Evolutionary conservation across 1,284 basidiomycete species (phyloP), one percentile per base, ranked within the genome.

Genomic region (Phellopilus nigrolimitatus): DNA sequence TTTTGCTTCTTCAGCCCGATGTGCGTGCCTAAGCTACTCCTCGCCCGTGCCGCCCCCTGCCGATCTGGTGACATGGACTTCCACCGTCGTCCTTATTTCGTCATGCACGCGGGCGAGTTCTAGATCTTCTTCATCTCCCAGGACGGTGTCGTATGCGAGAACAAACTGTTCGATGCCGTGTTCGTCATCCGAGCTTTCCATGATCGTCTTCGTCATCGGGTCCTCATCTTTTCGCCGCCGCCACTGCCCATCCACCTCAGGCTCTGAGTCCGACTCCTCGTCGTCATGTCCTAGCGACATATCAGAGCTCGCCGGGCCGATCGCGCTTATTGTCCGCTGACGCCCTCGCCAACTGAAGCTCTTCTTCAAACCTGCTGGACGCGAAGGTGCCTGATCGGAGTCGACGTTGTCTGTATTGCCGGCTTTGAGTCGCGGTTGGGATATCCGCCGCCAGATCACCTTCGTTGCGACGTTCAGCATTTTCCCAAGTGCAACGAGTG

Each of bases 171-270:
- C 45, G 12, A 42, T 27, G 12, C 39, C 51, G 13, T 43, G 31
- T 25, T 31, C 49, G 24, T 53, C 51, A 25, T 53, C 51, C 4
- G 51, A 54, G 8, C 24, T 42, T 21, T 49, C 47, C 47, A 49
- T 33, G 9, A 54, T 49, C 9, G 52, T 54, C 39, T 49, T 54
- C 33, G 52, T 54, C 52, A 54, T 54, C 19, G 52, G 52, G 19
- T 54, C 52, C 36, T 54, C 52, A 15, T 49, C 21, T 17, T 34
- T 36, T 28, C 37, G 17, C 34, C 47, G 38, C n/a, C 34, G 22
- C 50, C 50, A 52, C 15, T 27, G 36, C n/a, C 37, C 50, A 10
- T 52, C 50, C 6, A 45, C 38, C 8, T 49, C 52, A 15, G 37
- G 42, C 10, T 54, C 52, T 8, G 47, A 54, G 22, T 48, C 47